A percentile compares a stretch with the other conserved stretches of the same genome.
phyloP scores from a whole-genome alignment of 345 rosid genomes.

The Populus tremula region DNA sequence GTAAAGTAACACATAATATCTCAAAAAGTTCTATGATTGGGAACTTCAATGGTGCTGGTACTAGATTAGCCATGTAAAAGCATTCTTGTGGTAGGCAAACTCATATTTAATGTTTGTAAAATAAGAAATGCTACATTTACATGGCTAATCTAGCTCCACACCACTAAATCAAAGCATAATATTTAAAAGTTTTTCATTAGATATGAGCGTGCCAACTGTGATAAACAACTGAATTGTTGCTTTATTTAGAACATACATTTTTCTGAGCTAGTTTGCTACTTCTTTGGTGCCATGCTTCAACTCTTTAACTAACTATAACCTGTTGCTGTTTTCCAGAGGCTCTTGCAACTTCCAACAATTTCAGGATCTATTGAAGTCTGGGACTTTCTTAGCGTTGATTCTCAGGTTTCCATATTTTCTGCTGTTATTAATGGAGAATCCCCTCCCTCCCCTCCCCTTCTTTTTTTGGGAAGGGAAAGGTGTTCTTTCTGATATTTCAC shows the following conservation, averaged over 20 bases:
- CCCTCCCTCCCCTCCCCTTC: background rate
- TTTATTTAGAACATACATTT: background rate
- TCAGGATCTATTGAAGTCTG: slow-evolving; percentile 98
- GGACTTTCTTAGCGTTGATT: slow-evolving; percentile 97
- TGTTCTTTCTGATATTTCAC: background rate
- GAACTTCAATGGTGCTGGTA: background rate
- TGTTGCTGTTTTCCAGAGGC: slow-evolving; percentile 53
- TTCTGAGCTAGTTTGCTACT: background rate
- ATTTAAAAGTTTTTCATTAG: background rate
- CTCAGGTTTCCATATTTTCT: slow-evolving; percentile 64
- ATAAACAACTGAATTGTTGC: background rate
- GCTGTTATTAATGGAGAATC: background rate
- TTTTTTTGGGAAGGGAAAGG: background rate
- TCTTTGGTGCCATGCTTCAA: background rate
- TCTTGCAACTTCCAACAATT: slow-evolving; percentile 81
- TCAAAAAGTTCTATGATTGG: background rate
- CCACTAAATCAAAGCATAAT: background rate
- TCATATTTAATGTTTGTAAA: too few species aligned
- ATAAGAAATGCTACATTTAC: too few species aligned
- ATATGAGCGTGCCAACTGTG: background rate
- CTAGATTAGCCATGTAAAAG: background rate
- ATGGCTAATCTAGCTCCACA: too few species aligned
- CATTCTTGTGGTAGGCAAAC: too few species aligned
- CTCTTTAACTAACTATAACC: background rate
- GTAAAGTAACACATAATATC: background rate